These are phyloP conservation scores for Nepenthes mirabilis DNA, from an alignment of 148 eudicot genomes.

Conservation along the genomic window DNA sequence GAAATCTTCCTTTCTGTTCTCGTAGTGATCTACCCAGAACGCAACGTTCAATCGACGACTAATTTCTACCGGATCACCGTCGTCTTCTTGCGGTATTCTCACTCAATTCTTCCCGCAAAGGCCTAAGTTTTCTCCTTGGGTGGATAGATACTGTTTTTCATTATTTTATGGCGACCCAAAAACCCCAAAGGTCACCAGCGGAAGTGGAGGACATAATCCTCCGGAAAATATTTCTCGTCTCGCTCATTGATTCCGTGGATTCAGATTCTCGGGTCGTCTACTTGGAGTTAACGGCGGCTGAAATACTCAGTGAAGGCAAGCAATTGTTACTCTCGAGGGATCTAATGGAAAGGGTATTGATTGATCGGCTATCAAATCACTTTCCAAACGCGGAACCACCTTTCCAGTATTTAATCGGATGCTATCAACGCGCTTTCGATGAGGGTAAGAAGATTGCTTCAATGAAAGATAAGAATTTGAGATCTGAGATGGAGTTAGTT, in stretches of 20 bases:
- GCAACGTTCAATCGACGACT: no score
- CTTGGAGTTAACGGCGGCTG: constrained; percentile 83
- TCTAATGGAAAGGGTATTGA: constrained; percentile 68
- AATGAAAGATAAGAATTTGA: constrained; percentile 66
- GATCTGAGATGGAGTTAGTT: constrained; percentile 54
- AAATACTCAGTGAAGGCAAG: constrained; percentile 72
- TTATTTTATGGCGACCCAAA: constrained; percentile 44
- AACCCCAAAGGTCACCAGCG: constrained; percentile 51
- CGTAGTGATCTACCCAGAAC: no score
- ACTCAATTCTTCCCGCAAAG: no score
- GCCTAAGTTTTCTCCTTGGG: no score
- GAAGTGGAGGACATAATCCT: constrained; percentile 82
- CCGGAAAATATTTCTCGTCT: constrained; percentile 60
- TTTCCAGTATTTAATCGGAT: constrained; percentile 50
- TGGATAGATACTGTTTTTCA: no score
- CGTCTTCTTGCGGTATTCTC: no score
- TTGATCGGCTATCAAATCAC: constrained; percentile 68
- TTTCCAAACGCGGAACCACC: constrained; percentile 56
- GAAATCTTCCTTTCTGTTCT: no score
- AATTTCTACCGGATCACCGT: no score
- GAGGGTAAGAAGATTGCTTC: constrained; percentile 59
- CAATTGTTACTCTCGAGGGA: constrained; percentile 51
- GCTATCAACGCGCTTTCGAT: constrained; percentile 61
- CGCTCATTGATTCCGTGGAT: constrained; percentile 55
- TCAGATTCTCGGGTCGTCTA: constrained; percentile 49